Evolutionary conservation across 768 basidiomycete species (phyloP), one percentile per base, ranked within the genome.

Genomic region (Lactifluus subvellereus): DNA sequence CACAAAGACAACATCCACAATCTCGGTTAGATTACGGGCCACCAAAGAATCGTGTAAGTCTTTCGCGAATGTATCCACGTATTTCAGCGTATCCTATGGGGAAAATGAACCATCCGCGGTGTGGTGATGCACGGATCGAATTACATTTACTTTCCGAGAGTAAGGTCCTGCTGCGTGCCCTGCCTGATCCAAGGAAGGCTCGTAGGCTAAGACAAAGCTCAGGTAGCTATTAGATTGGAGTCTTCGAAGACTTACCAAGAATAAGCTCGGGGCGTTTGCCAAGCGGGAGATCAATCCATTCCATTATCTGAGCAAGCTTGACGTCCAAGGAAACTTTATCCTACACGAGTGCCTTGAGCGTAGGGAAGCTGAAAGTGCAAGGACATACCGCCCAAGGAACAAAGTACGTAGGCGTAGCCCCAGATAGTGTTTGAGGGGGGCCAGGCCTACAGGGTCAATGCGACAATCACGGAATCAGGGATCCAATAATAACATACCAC

Each of bases 1-100:
- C 66, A 97, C 93, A 68, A 95, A 94, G 27, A 96, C 81, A 37
- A 96, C 79, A 71, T 97, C 91, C 13, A 94, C 86, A 20, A 95
- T 89, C 51, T 88, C 82, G 1, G 84, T 85, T 30, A 96, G 79
- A 69, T 94, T 92, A 6, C 94, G 84, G 4, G 78, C 77, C 52
- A 78, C 77, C 40, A 97, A 76, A 0, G 82, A 80, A 14, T 76
- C 74, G 57, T 89, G 85, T 10, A 97, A 75, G 59, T 86, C 77
- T 60, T 79, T 82, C 3, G 91, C 87, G 68, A 96, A 94, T 18
- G 70, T 69, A 69, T 97, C 94, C 5, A 94, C 83, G 52, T 82
- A 67, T 20, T 71, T 70, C 35, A 97, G 80, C 1, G 87, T 89
- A 69, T 79, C 75, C 84, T 93, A 63, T 10, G 35, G 10, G 61